Evolutionary conservation across 257 asterid genomes (phyloP).

Genomic region (Solanum dulcamara): DNA sequence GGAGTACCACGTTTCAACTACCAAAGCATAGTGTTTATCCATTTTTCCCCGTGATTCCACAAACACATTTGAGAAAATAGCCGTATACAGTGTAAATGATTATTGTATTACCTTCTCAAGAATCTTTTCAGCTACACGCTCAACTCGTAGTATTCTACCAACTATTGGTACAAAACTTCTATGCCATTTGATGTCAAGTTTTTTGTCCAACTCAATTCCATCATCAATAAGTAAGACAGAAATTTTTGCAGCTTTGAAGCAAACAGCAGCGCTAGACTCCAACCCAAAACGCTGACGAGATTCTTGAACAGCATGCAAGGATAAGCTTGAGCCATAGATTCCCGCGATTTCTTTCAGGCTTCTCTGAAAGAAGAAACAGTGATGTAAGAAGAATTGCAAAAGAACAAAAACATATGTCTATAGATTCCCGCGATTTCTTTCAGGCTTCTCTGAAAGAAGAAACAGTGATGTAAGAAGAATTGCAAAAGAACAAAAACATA

Average conservation of each 20-base stretch:
- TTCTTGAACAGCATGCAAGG: constrained; percentile 61
- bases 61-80: not conserved
- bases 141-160: constrained; percentile 75
- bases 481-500: not conserved
- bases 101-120: constrained; percentile 50
- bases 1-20: not conserved
- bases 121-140: constrained; percentile 63
- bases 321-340: constrained; percentile 51
- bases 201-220: constrained; percentile 63
- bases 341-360: constrained; percentile 72
- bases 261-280: constrained; percentile 49
- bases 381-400: not conserved
- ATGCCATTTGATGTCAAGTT: constrained; percentile 60
- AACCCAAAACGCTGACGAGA: constrained; percentile 51
- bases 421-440: constrained; percentile 68
- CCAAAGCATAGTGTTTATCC: not conserved
- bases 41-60: not conserved
- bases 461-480: not conserved
- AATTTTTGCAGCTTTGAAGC: constrained; percentile 59
- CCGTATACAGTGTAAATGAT: not conserved
- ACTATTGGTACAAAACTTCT: constrained; percentile 46
- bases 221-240: constrained; percentile 73
- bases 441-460: constrained; percentile 57
- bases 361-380: constrained; percentile 30
- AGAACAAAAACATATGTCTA: not conserved